These are phyloP conservation scores for Phylloporus sp. DNA, from an alignment of 768 basidiomycete genomes.

Conservation along the genomic window DNA sequence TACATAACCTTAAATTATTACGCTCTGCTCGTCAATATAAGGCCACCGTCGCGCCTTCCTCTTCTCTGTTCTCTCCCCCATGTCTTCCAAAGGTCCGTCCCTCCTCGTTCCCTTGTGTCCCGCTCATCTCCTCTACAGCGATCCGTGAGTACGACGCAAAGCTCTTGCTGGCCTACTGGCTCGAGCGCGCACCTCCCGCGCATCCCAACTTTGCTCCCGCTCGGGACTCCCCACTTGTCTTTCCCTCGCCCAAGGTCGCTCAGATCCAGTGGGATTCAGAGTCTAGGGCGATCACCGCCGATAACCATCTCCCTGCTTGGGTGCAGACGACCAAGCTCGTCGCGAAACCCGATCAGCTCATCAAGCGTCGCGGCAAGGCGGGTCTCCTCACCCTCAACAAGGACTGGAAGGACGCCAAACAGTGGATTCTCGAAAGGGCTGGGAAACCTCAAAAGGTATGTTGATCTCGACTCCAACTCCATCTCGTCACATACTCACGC, in stretches of 20 bases:
- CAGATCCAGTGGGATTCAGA: slow-evolving; percentile 80
- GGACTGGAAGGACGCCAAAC: slow-evolving; percentile 79
- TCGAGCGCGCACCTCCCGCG: slow-evolving; percentile 82
- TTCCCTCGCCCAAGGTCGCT: slow-evolving; percentile 76
- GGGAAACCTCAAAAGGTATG: slow-evolving; percentile 84
- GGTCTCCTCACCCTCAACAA: slow-evolving; percentile 95
- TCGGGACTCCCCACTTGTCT: slow-evolving; percentile 42
- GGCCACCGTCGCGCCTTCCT: slow-evolving; percentile 1
- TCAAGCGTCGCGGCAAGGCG: slow-evolving; percentile 99
- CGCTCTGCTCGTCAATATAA: slow-evolving; percentile 16
- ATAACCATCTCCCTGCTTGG: slow-evolving; percentile 68
- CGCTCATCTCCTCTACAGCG: slow-evolving; percentile 37
- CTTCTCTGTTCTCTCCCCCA: slow-evolving; percentile 18
- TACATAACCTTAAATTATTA: slow-evolving; percentile 21
- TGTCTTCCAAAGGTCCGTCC: slow-evolving; percentile 32
- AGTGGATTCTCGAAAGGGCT: slow-evolving; percentile 84
- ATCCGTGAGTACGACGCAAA: slow-evolving; percentile 99
- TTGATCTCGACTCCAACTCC: slow-evolving; percentile 7
- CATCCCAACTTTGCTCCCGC: slow-evolving; percentile 53
- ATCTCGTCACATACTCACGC: slow-evolving; percentile 13
- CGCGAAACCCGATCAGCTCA: slow-evolving; percentile 96
- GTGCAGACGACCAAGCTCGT: slow-evolving; percentile 85
- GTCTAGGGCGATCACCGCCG: slow-evolving; percentile 57
- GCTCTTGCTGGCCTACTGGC: slow-evolving; percentile 96
- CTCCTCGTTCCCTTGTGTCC: not conserved